phyloP scores from a whole-genome alignment of 1,139 yeast genomes.

The Hansenula lynferdii region DNA sequence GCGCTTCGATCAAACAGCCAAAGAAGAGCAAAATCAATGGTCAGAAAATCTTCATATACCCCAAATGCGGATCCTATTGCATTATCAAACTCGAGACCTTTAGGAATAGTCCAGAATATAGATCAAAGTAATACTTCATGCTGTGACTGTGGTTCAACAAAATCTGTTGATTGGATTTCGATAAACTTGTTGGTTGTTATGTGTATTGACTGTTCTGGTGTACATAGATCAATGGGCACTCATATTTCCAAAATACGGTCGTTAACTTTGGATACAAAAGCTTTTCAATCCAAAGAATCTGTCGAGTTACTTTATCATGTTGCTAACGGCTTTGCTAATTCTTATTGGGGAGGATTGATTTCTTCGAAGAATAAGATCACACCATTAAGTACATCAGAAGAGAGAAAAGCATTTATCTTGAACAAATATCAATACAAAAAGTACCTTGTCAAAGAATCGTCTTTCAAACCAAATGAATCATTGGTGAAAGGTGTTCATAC shows the following conservation, averaged over 20 bases:
- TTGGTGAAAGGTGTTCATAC: conserved; percentile 44
- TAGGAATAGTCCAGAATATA: conserved; percentile 40
- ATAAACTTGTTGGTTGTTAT: conserved; percentile 66
- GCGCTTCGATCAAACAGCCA: not conserved
- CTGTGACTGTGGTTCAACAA: conserved; percentile 70
- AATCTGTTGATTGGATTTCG: conserved; percentile 84
- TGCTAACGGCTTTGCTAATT: conserved; percentile 62
- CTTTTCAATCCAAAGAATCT: conserved; percentile 54
- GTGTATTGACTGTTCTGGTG: conserved; percentile 77
- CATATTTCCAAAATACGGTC: conserved; percentile 76
- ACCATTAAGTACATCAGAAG: conserved; percentile 25
- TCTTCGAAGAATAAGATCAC: conserved; percentile 31
- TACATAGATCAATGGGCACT: conserved; percentile 72
- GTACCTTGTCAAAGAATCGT: conserved; percentile 26
- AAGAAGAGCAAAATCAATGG: not conserved
- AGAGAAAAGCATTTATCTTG: conserved; percentile 41
- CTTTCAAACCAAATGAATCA: conserved; percentile 22
- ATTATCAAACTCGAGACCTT: conserved; percentile 3
- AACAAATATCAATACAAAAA: conserved; percentile 44
- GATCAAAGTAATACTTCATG: conserved; percentile 61
- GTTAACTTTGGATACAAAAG: conserved; percentile 60
- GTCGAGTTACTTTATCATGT: conserved; percentile 52
- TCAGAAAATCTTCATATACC: conserved; percentile 6
- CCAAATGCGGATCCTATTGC: conserved; percentile 4
- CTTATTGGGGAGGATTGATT: conserved; percentile 48